Conservation (phyloP, 2,329 filamentous ascomycete genomes). For the Cercospora sp. region DNA sequence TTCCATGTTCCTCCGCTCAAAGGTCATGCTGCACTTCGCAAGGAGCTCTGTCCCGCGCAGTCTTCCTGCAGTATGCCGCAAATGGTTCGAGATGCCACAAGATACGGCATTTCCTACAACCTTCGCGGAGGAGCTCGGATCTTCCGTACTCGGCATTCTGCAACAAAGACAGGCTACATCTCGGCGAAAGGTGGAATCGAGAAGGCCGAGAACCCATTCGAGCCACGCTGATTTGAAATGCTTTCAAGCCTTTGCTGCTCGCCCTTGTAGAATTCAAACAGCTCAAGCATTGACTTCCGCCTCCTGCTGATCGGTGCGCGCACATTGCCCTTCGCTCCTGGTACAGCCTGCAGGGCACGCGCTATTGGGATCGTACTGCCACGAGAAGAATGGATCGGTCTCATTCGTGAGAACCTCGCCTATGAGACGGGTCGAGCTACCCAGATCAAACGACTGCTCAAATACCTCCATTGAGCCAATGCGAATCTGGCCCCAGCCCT, state of each 20-base stretch:
- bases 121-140: background rate
- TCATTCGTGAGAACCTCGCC: slow-evolving; percentile 52
- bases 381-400: slow-evolving; percentile 56
- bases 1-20: background rate
- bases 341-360: slow-evolving; percentile 42
- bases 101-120: background rate
- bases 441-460: slow-evolving; percentile 43
- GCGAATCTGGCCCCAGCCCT: slow-evolving; percentile 55
- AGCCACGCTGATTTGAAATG: background rate
- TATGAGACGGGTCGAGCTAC: slow-evolving; percentile 44
- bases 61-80: background rate
- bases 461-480: slow-evolving; percentile 52
- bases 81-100: background rate
- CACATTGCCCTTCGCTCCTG: slow-evolving; percentile 17
- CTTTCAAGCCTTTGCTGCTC: background rate
- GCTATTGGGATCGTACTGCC: slow-evolving; percentile 51
- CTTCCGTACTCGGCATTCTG: background rate
- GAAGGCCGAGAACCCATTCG: background rate
- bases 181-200: background rate
- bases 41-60: background rate
- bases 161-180: background rate
- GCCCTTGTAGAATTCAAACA: background rate
- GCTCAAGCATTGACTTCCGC: background rate
- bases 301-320: background rate
- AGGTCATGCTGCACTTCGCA: background rate